Evolutionary conservation across 1,284 basidiomycete genomes (phyloP).

Genomic region (Phellinidium pouzarii): DNA sequence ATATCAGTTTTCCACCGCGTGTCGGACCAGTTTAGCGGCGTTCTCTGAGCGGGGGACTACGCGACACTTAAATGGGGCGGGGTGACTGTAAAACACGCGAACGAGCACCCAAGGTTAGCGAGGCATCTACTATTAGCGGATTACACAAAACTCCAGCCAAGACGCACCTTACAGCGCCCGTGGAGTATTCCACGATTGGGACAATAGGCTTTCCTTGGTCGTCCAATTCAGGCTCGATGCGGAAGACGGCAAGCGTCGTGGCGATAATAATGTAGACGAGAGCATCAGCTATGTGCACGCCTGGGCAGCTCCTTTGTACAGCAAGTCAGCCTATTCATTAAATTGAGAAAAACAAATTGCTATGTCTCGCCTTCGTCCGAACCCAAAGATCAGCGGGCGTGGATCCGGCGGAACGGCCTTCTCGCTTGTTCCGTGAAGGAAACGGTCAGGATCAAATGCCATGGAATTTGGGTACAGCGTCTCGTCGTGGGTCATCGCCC

Average conservation of each 20-base stretch:
- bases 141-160: no score
- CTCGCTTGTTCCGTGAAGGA: conserved; percentile 11
- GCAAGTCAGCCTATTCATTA: conserved; percentile 19
- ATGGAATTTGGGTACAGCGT: conserved; percentile 21
- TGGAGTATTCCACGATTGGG: conserved; percentile 12
- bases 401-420: conserved; percentile 11
- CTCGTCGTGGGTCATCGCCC: conserved; percentile 7
- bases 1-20: not conserved
- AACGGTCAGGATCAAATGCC: conserved; percentile 26
- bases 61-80: conserved; percentile 28
- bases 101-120: conserved; percentile 23
- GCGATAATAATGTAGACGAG: conserved; percentile 16
- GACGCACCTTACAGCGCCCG: conserved; percentile 10
- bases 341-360: not conserved
- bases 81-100: conserved; percentile 23
- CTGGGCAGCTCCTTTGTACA: conserved; percentile 14
- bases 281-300: conserved; percentile 13
- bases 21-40: not conserved
- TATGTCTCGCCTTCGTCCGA: conserved; percentile 2
- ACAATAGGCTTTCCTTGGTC: conserved; percentile 6
- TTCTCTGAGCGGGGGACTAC: conserved; percentile 26
- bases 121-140: no score
- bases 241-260: conserved; percentile 14
- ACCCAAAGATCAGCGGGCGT: conserved; percentile 1
- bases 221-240: conserved; percentile 15